phyloP scores from a whole-genome alignment of 1,139 yeast genomes.

The Candida pseudoviswanathii region DNA sequence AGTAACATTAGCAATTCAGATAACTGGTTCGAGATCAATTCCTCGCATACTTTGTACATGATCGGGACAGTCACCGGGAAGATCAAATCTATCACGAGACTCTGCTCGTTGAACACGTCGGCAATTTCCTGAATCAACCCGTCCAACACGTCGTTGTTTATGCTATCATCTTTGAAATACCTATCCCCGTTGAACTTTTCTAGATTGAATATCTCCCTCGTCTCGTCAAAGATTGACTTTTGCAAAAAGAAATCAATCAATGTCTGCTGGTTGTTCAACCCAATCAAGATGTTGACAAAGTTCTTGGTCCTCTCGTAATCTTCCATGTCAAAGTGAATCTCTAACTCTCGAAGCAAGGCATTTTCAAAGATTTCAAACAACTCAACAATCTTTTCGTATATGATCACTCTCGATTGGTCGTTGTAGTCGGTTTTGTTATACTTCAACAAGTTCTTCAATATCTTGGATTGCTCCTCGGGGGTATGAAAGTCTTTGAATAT shows the following conservation, averaged over 20 bases:
- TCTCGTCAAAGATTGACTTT: constrained; percentile 44
- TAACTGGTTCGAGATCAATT: constrained; percentile 44
- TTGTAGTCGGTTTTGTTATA: constrained; percentile 43
- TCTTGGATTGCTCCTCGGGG: constrained; percentile 52
- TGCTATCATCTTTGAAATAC: constrained; percentile 20
- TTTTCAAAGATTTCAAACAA: constrained; percentile 74
- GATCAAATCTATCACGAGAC: constrained; percentile 38
- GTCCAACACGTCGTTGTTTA: constrained; percentile 24
- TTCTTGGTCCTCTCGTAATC: constrained; percentile 43
- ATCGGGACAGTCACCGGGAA: constrained; percentile 46
- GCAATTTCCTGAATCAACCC: constrained; percentile 30
- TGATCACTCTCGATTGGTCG: constrained; percentile 34
- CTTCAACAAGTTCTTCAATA: constrained; percentile 40
- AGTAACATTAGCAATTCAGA: constrained; percentile 36
- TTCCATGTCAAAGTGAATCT: constrained; percentile 54
- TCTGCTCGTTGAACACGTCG: constrained; percentile 37
- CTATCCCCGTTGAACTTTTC: constrained; percentile 24
- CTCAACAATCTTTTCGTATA: constrained; percentile 52
- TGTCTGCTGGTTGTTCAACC: constrained; percentile 41
- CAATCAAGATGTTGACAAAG: constrained; percentile 39
- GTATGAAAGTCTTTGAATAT: constrained; percentile 50
- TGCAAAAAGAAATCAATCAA: constrained; percentile 50
- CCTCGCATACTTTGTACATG: constrained; percentile 53
- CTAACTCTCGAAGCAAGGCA: constrained; percentile 73
- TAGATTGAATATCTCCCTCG: constrained; percentile 32